A percentile compares a stretch with the other conserved stretches of the same genome.
Evolutionary conservation across 2,329 filamentous ascomycete species (phyloP).

Genomic region (Talaromyces funiculosus): DNA sequence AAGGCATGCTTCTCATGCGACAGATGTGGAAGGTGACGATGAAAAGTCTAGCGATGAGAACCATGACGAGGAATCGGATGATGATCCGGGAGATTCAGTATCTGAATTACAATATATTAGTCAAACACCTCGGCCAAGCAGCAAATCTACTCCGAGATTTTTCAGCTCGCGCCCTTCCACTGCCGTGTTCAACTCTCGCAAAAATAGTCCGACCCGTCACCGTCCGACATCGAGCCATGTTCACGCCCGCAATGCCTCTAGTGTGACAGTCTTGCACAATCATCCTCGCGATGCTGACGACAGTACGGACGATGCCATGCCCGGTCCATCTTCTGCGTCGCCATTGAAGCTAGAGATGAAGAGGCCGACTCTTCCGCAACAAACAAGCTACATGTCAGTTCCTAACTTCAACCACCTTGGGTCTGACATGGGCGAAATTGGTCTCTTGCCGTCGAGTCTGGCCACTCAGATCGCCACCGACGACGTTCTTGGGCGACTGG

Average conservation of each 20-base stretch:
- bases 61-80: slow-evolving; percentile 36
- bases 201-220: slow-evolving; percentile 31
- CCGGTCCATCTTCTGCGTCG: slow-evolving; percentile 14
- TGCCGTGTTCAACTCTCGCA: slow-evolving; percentile 37
- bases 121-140: slow-evolving; percentile 16
- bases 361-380: slow-evolving; percentile 37
- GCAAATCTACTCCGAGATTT: slow-evolving; percentile 28
- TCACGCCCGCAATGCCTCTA: slow-evolving; percentile 71
- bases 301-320: slow-evolving; percentile 17
- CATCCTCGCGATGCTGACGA: slow-evolving; percentile 14
- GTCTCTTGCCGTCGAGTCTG: slow-evolving; percentile 67
- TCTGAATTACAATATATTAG: slow-evolving; percentile 18
- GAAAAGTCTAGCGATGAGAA: slow-evolving; percentile 79
- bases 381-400: slow-evolving; percentile 51
- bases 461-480: slow-evolving; percentile 70
- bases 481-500: slow-evolving; percentile 70
- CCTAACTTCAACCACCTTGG: slow-evolving; percentile 53
- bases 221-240: slow-evolving; percentile 37
- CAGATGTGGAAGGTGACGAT: slow-evolving; percentile 83
- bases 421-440: slow-evolving; percentile 63
- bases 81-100: slow-evolving; percentile 18
- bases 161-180: slow-evolving; percentile 37
- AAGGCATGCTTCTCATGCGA: slow-evolving; percentile 53
- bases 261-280: slow-evolving; percentile 78
- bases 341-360: slow-evolving; percentile 6